Percentiles rank a stretch among this genome's conserved stretches.
Evolutionary conservation across 805 yeast species (phyloP).

Genomic region (Spathaspora sp.): DNA sequence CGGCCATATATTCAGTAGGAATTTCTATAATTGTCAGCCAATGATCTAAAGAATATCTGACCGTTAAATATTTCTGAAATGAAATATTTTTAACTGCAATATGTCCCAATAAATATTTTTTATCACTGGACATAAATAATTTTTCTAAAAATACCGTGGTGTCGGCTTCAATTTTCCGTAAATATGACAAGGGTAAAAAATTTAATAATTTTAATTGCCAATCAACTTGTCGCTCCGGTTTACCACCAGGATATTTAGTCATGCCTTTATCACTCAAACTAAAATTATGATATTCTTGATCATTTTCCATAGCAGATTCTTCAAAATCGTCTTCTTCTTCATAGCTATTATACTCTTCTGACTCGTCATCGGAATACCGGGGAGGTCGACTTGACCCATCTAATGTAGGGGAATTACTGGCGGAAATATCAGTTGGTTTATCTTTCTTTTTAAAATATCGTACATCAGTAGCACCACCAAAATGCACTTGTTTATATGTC

Average conservation of each 20-base stretch:
- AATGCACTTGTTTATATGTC: conserved; percentile 72
- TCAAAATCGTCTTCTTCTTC: conserved; percentile 21
- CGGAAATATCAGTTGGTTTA: conserved; percentile 73
- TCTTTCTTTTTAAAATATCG: conserved; percentile 71
- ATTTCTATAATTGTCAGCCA: conserved; percentile 78
- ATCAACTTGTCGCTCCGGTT: conserved; percentile 10
- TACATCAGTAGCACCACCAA: conserved; percentile 64
- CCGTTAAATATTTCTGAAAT: conserved; percentile 62
- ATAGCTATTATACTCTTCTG: conserved; percentile 13
- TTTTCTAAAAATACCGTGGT: conserved; percentile 60
- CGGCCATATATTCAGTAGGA: conserved; percentile 57
- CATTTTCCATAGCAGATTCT: conserved; percentile 17
- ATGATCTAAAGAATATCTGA: conserved; percentile 71
- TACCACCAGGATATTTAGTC: conserved; percentile 9
- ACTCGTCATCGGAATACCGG: conserved; percentile 12
- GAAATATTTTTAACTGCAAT: conserved; percentile 75
- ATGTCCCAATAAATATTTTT: conserved; percentile 61
- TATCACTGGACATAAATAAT: conserved; percentile 55
- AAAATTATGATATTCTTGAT: conserved; percentile 7
- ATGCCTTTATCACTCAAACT: conserved; percentile 7
- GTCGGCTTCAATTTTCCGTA: conserved; percentile 38
- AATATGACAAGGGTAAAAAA: conserved; percentile 46
- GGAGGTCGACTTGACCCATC: conserved; percentile 9
- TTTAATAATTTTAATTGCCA: conserved; percentile 45
- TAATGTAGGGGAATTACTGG: conserved; percentile 54